phyloP scores from a whole-genome alignment of 164 flowering plant species.

The Annona squamosa region DNA sequence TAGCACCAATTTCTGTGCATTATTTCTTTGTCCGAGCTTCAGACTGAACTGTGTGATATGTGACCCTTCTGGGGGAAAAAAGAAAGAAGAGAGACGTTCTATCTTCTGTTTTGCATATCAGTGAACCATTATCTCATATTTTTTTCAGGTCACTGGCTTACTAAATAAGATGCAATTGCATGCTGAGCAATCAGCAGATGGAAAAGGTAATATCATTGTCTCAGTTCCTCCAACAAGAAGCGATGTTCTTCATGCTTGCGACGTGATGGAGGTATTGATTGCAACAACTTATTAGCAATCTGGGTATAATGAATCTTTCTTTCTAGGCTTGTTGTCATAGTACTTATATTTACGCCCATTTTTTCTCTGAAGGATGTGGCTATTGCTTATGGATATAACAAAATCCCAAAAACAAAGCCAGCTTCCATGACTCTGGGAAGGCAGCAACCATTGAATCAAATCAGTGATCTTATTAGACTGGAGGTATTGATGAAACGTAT shows the following conservation, averaged over 20 bases:
- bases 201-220: conserved; percentile 34
- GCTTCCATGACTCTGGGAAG: conserved; percentile 50
- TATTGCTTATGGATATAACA: conserved; percentile 75
- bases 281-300: neutral
- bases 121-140: neutral
- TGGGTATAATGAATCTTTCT: neutral
- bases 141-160: conserved; percentile 43
- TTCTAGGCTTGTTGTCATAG: neutral
- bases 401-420: conserved; percentile 57
- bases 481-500: conserved; percentile 45
- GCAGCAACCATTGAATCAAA: conserved; percentile 47
- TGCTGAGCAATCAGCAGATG: conserved; percentile 43
- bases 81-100: neutral
- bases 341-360: neutral
- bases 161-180: conserved; percentile 84
- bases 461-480: conserved; percentile 63
- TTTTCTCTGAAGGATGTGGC: conserved; percentile 59
- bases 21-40: no score
- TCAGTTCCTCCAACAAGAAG: conserved; percentile 95
- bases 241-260: conserved; percentile 94
- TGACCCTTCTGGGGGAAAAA: neutral
- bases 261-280: conserved; percentile 83
- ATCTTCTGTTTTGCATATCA: neutral
- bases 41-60: no score
- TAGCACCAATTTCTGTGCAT: no score